Evolutionary conservation across 345 rosid genomes (phyloP).

Genomic region (Acer saccharum): DNA sequence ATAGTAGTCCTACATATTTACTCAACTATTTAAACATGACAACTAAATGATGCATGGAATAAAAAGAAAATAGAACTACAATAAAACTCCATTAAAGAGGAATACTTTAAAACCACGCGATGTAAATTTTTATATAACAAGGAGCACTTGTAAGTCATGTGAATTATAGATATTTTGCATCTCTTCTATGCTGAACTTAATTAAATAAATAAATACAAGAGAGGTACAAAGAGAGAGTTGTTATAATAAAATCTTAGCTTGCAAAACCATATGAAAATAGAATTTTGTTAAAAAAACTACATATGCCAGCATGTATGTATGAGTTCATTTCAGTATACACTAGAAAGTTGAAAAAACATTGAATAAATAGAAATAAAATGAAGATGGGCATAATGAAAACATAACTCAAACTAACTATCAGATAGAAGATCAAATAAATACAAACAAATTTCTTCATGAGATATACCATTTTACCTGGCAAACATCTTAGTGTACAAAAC

Average conservation of each 20-base stretch:
- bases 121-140: background rate
- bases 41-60: background rate
- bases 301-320: background rate
- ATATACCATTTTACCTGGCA: background rate
- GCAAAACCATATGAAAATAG: background rate
- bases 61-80: background rate
- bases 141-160: background rate
- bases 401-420: background rate
- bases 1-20: constrained; percentile 74
- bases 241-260: background rate
- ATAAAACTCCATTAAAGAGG: background rate
- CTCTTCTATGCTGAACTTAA: background rate
- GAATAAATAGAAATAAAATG: background rate
- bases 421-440: background rate
- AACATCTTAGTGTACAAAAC: background rate
- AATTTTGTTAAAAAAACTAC: background rate
- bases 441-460: background rate
- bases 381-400: background rate
- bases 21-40: background rate
- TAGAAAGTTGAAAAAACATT: background rate
- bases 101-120: background rate
- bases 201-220: background rate
- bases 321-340: background rate
- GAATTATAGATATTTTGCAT: background rate
- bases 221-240: background rate